phyloP scores from a whole-genome alignment of 2,329 filamentous ascomycete genomes.

The Nectriaceae sp. region DNA sequence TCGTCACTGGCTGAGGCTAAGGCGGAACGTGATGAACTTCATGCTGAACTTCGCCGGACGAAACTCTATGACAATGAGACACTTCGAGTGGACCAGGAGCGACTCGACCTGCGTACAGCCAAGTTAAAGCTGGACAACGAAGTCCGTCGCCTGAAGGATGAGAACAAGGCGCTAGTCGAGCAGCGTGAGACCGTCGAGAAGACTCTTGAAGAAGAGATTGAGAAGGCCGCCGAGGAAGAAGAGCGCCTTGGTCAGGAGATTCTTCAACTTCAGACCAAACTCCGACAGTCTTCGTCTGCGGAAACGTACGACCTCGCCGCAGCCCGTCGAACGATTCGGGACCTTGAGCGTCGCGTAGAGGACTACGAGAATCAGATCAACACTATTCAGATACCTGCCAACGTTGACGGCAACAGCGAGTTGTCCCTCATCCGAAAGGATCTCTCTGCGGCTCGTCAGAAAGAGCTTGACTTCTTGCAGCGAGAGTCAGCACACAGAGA shows the following conservation, averaged over 20 bases:
- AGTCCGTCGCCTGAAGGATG: constrained; percentile 62
- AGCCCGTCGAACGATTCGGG: constrained; percentile 63
- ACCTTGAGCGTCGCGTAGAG: constrained; percentile 63
- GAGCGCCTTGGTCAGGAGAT: constrained; percentile 60
- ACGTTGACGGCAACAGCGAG: constrained; percentile 50
- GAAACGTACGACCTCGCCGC: constrained; percentile 57
- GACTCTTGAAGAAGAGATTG: constrained; percentile 66
- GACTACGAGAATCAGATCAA: constrained; percentile 52
- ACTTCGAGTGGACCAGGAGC: constrained; percentile 66
- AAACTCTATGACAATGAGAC: constrained; percentile 60
- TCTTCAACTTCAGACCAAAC: constrained; percentile 49
- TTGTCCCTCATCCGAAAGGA: constrained; percentile 63
- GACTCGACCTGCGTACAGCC: constrained; percentile 66
- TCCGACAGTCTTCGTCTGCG: constrained; percentile 46
- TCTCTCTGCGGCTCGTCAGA: constrained; percentile 64
- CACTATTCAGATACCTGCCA: constrained; percentile 34
- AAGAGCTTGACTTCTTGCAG: constrained; percentile 65
- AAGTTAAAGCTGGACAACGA: constrained; percentile 70
- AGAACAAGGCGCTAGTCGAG: constrained; percentile 58
- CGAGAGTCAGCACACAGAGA: constrained; percentile 67
- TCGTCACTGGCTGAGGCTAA: constrained; percentile 58
- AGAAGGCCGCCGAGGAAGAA: constrained; percentile 67
- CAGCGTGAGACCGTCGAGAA: constrained; percentile 62
- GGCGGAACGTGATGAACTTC: constrained; percentile 68
- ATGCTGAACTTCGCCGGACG: constrained; percentile 59